Evolutionary conservation across 192 early-diverging fungal genomes (phyloP).

Genomic region (Coemansia sp.): DNA sequence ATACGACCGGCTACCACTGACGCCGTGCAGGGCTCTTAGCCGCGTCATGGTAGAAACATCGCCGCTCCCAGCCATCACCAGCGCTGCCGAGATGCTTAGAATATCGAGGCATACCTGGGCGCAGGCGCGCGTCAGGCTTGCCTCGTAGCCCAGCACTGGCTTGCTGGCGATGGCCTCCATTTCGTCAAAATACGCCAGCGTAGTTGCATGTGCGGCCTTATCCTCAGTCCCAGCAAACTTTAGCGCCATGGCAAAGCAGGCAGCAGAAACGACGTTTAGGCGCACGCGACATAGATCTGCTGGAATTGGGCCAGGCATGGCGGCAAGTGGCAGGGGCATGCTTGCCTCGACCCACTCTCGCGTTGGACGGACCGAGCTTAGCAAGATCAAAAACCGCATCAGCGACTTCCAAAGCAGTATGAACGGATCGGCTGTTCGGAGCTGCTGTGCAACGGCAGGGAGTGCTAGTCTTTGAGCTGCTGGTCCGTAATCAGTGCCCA

Average conservation of each 20-base stretch:
- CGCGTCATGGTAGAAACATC: conserved; percentile 64
- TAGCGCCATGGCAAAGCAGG: conserved; percentile 46
- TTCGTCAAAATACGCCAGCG: conserved; percentile 39
- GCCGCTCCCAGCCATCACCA: conserved; percentile 85
- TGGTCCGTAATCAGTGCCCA: conserved; percentile 73
- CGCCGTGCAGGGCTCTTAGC: conserved; percentile 60
- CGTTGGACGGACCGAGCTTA: conserved; percentile 67
- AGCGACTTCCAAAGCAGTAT: conserved; percentile 70
- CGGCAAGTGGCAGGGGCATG: conserved; percentile 17
- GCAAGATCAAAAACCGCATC: conserved; percentile 75
- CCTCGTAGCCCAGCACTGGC: conserved; percentile 38
- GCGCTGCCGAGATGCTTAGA: conserved; percentile 59
- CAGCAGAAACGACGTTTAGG: conserved; percentile 27
- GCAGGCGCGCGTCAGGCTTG: conserved; percentile 61
- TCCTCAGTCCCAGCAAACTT: conserved; percentile 49
- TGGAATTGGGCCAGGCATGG: background rate
- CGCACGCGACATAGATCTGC: conserved; percentile 37
- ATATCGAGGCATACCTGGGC: conserved; percentile 73
- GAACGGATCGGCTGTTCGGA: conserved; percentile 78
- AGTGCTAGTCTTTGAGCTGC: conserved; percentile 69
- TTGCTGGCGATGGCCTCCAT: conserved; percentile 15
- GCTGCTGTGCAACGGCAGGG: conserved; percentile 58
- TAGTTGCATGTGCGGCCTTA: conserved; percentile 15
- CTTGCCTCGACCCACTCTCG: conserved; percentile 64
- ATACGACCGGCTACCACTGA: conserved; percentile 29